Evolutionary conservation across 306 rosid genomes (phyloP).

Genomic region (Argentina anserina): DNA sequence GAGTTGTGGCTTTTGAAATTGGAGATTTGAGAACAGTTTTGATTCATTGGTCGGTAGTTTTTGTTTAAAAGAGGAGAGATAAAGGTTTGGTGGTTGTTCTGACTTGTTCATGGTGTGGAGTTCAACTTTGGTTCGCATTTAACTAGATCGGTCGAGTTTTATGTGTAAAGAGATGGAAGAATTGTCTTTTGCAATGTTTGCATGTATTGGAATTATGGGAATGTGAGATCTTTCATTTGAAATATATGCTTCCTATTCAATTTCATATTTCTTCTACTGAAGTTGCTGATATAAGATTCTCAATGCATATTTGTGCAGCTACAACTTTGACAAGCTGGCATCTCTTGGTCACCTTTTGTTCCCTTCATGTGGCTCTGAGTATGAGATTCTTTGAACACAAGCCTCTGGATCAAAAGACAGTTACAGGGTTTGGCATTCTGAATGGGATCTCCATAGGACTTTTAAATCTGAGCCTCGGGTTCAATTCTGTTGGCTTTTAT

Average conservation of each 20-base stretch:
- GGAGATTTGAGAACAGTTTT: background rate
- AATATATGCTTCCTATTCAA: background rate
- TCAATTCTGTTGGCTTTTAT: slow-evolving; percentile 97
- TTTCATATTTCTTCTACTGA: background rate
- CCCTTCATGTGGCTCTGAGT: slow-evolving; percentile 80
- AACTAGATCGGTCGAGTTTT: background rate
- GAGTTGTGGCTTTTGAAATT: background rate
- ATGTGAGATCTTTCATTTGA: background rate
- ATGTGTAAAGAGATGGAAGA: background rate
- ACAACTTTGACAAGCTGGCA: slow-evolving; percentile 99
- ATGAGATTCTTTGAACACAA: slow-evolving; percentile 93
- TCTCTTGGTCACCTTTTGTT: slow-evolving; percentile 95
- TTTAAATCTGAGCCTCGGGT: slow-evolving; percentile 91
- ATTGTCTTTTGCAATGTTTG: background rate
- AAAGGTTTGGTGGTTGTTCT: background rate
- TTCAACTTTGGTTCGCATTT: background rate
- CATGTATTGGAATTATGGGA: background rate
- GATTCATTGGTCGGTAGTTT: background rate
- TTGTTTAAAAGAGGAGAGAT: background rate
- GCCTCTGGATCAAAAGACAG: slow-evolving; percentile 76
- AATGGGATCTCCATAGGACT: slow-evolving; percentile 99
- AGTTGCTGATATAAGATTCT: background rate
- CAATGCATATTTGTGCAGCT: slow-evolving; percentile 46
- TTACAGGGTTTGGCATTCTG: slow-evolving; percentile 86
- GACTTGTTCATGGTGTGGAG: background rate